phyloP scores from a whole-genome alignment of 768 basidiomycete genomes.

The Gloeopeniophorella convolvens region DNA sequence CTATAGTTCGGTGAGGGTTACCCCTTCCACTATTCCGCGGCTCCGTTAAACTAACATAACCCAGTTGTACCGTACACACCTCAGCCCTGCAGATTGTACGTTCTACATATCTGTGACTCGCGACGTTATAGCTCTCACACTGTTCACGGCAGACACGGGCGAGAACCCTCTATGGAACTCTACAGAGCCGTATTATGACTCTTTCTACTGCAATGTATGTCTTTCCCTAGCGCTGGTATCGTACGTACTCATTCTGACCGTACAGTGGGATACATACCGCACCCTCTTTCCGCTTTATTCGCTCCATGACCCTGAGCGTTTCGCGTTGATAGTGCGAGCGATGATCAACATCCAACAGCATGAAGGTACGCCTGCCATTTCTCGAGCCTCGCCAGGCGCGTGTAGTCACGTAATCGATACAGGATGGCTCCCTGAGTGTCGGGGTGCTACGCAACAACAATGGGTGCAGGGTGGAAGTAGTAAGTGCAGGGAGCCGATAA shows the following conservation, averaged over 20 bases:
- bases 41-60: background rate
- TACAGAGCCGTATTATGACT: constrained; percentile 59
- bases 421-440: constrained; percentile 67
- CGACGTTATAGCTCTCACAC: background rate
- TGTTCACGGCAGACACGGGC: constrained; percentile 47
- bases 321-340: constrained; percentile 52
- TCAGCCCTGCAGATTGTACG: constrained; percentile 60
- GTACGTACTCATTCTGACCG: background rate
- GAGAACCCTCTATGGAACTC: constrained; percentile 63
- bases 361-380: constrained; percentile 38
- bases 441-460: constrained; percentile 46
- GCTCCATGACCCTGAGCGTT: constrained; percentile 53
- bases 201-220: constrained; percentile 61
- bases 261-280: constrained; percentile 60
- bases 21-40: background rate
- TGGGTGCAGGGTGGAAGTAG: constrained; percentile 58
- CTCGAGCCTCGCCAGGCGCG: background rate
- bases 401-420: background rate
- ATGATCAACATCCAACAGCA: constrained; percentile 64
- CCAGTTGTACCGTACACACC: constrained; percentile 54
- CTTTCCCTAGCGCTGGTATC: background rate
- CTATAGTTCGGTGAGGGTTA: constrained; percentile 46
- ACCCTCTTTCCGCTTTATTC: constrained; percentile 59
- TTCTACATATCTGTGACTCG: background rate
- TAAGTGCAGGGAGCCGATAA: constrained; percentile 21